phyloP scores from a whole-genome alignment of 1,284 basidiomycete genomes.

The Exobasidium rhododendri region DNA sequence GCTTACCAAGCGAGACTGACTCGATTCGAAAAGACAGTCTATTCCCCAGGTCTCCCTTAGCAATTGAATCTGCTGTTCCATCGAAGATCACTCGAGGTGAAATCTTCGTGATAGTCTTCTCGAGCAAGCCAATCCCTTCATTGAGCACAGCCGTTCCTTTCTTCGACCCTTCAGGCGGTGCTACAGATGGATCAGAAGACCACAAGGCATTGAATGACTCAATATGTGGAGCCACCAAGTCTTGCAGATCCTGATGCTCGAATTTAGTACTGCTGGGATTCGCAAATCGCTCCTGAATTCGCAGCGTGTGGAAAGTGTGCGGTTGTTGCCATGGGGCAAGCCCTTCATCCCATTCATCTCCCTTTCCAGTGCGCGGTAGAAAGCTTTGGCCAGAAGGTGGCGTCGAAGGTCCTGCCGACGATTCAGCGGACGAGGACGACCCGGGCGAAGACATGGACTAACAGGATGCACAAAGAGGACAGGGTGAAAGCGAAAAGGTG shows the following conservation, averaged over 20 bases:
- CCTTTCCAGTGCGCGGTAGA: not conserved
- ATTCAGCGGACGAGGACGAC: constrained; percentile 1
- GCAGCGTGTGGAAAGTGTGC: constrained; percentile 73
- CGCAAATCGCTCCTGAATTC: constrained; percentile 76
- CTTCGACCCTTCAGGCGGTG: constrained; percentile 22
- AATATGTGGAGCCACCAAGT: constrained; percentile 89
- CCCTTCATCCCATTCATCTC: not conserved
- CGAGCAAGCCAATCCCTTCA: constrained; percentile 75
- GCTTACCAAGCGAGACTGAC: constrained; percentile 75
- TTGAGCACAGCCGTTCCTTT: constrained; percentile 61
- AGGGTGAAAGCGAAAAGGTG: too few relatives aligned
- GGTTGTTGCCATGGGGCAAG: constrained; percentile 8
- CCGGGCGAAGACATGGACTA: constrained; percentile 5
- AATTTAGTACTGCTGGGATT: constrained; percentile 70
- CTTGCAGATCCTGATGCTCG: constrained; percentile 78
- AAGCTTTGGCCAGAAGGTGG: not conserved
- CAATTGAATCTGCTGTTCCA: constrained; percentile 57
- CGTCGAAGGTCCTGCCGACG: constrained; percentile 8
- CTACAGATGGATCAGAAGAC: constrained; percentile 44
- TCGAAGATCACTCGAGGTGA: constrained; percentile 89
- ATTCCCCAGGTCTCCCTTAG: constrained; percentile 50
- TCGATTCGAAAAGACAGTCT: constrained; percentile 75
- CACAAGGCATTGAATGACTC: constrained; percentile 90
- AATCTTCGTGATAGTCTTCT: constrained; percentile 76
- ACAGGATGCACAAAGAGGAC: too few relatives aligned